Conservation (phyloP, 345 rosid genomes). For the Toxicodendron radicans region DNA sequence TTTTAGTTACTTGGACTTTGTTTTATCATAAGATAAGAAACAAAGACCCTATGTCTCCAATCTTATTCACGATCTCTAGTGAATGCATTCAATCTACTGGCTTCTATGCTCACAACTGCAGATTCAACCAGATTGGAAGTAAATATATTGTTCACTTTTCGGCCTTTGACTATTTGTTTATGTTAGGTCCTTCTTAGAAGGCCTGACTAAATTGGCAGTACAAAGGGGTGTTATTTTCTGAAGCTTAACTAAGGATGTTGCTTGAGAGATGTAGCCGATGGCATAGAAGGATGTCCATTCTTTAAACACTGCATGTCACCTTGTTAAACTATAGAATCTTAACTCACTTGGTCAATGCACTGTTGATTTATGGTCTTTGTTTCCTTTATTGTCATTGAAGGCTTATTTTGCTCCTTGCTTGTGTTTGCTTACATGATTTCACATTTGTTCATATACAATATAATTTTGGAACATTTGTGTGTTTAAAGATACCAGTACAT, state of each 20-base stretch:
- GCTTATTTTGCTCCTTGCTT: neutral
- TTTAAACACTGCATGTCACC: no score
- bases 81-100: neutral
- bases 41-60: neutral
- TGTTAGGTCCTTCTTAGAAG: neutral
- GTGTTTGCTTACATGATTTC: neutral
- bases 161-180: neutral
- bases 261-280: no score
- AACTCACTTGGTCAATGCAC: no score
- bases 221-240: neutral
- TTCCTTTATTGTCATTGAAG: neutral
- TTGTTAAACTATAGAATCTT: no score
- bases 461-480: neutral
- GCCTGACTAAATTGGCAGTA: neutral
- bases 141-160: neutral
- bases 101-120: neutral
- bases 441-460: neutral
- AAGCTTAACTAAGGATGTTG: neutral
- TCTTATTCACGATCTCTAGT: neutral
- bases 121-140: neutral
- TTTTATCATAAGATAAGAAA: neutral
- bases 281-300: no score
- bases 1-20: neutral
- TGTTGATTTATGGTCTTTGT: neutral
- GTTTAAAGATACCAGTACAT: neutral